Evolutionary conservation across 2,329 filamentous ascomycete genomes (phyloP).

Genomic region (Diaporthe longicolla): DNA sequence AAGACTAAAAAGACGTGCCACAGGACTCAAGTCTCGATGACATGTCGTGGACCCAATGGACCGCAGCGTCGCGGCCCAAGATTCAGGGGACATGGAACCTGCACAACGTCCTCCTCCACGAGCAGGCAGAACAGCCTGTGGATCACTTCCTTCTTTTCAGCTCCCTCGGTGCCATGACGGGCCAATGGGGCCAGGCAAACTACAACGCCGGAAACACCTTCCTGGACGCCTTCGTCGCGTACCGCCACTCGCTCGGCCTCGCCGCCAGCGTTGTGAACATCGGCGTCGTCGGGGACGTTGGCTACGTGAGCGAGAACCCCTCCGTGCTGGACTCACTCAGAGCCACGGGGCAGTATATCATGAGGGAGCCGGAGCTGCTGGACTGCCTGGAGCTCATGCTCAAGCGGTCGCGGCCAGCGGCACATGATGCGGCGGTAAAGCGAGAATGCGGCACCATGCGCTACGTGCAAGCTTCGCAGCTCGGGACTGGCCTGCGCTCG

Average conservation of each 20-base stretch:
- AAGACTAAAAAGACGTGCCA: background rate
- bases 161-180: conserved; percentile 16
- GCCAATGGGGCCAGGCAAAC: conserved; percentile 33
- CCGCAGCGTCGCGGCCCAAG: conserved; percentile 44
- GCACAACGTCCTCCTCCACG: conserved; percentile 43
- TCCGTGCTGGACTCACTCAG: conserved; percentile 46
- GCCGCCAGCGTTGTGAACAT: conserved; percentile 55
- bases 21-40: conserved; percentile 29
- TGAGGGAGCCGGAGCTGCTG: conserved; percentile 47
- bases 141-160: conserved; percentile 32
- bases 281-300: conserved; percentile 50
- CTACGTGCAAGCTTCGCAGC: background rate
- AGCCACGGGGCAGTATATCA: conserved; percentile 45
- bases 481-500: conserved; percentile 28
- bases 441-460: background rate
- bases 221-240: conserved; percentile 53
- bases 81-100: conserved; percentile 37
- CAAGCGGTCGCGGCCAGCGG: background rate
- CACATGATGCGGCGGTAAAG: background rate
- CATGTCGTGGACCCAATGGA: conserved; percentile 51
- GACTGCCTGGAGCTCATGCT: conserved; percentile 46
- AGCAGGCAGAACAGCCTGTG: conserved; percentile 48
- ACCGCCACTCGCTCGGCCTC: conserved; percentile 50
- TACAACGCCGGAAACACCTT: conserved; percentile 53
- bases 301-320: conserved; percentile 47